Conservation (phyloP, 176 grass and related monocot species). For the Ensete glaucum region DNA sequence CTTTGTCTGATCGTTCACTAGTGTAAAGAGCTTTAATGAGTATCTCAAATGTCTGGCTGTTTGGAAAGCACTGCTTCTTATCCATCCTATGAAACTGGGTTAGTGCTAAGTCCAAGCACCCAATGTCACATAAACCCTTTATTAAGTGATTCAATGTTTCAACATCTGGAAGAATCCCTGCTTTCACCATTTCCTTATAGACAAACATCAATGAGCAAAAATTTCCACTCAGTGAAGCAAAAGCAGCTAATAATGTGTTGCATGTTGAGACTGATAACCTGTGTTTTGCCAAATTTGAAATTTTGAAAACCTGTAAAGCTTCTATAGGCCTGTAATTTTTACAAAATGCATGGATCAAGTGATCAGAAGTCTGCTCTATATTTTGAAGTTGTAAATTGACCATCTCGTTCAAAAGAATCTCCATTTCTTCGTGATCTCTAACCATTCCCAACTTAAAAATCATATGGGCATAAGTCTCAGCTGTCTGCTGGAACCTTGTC, state of each 20-base stretch:
- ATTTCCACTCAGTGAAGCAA: conserved; percentile 32
- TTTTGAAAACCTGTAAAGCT: conserved; percentile 41
- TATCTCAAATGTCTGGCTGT: conserved; percentile 36
- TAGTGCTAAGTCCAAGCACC: conserved; percentile 35
- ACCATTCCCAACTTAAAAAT: conserved; percentile 31
- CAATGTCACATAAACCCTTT: conserved; percentile 28
- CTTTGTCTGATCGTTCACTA: conserved; percentile 31
- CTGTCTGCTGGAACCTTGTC: conserved; percentile 19
- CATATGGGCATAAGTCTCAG: conserved; percentile 32
- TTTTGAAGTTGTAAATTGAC: conserved; percentile 25
- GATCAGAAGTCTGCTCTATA: conserved; percentile 14
- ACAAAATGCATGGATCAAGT: conserved; percentile 26
- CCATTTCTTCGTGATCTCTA: conserved; percentile 31
- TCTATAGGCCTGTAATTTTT: conserved; percentile 19
- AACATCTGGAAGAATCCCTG: conserved; percentile 43
- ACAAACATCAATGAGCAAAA: conserved; percentile 21
- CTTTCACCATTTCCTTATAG: conserved; percentile 48
- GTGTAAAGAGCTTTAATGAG: conserved; percentile 39
- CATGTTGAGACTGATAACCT: conserved; percentile 28
- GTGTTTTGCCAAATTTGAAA: conserved; percentile 27
- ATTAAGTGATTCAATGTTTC: conserved; percentile 52
- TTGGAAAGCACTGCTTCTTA: conserved; percentile 39
- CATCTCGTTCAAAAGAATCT: conserved; percentile 37
- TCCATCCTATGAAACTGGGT: conserved; percentile 47
- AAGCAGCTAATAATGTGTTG: conserved; percentile 33